phyloP scores from a whole-genome alignment of 2,329 filamentous ascomycete species.

The Phoma sp. region DNA sequence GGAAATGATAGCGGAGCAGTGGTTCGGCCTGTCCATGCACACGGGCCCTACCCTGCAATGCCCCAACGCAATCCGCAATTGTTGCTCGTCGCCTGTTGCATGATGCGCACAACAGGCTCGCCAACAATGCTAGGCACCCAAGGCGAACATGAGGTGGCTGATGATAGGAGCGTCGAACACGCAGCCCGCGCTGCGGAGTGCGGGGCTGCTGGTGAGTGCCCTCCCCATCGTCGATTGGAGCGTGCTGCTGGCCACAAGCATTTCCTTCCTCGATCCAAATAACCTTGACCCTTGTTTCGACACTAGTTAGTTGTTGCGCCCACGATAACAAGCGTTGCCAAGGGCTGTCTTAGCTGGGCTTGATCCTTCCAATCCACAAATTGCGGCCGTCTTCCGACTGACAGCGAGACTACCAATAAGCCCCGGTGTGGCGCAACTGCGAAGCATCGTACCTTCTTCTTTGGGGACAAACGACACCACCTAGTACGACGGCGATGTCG shows the following conservation, averaged over 20 bases:
- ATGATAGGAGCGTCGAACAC: neutral
- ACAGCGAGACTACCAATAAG: neutral
- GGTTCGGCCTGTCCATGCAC: neutral
- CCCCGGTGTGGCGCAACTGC: neutral
- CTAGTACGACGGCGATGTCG: neutral
- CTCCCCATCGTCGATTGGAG: neutral
- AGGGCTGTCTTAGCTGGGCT: constrained; percentile 6
- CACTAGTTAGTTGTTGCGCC: constrained; percentile 5
- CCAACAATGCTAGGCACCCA: no score
- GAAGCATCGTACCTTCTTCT: neutral
- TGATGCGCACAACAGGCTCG: no score
- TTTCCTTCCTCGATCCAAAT: neutral
- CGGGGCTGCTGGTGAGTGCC: neutral
- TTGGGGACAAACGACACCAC: neutral
- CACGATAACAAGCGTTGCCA: constrained; percentile 9
- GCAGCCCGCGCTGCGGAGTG: neutral
- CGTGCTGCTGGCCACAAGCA: neutral
- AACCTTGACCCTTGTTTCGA: neutral
- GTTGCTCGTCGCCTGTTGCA: neutral
- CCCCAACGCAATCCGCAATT: neutral
- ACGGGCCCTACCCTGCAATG: neutral
- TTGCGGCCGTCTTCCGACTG: neutral
- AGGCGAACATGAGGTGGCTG: neutral
- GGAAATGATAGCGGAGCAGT: neutral
- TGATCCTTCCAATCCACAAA: constrained; percentile 1